Base-by-base conservation (phyloP, 495 filamentous ascomycete genomes). In the Articulospora tetracladia region DNA sequence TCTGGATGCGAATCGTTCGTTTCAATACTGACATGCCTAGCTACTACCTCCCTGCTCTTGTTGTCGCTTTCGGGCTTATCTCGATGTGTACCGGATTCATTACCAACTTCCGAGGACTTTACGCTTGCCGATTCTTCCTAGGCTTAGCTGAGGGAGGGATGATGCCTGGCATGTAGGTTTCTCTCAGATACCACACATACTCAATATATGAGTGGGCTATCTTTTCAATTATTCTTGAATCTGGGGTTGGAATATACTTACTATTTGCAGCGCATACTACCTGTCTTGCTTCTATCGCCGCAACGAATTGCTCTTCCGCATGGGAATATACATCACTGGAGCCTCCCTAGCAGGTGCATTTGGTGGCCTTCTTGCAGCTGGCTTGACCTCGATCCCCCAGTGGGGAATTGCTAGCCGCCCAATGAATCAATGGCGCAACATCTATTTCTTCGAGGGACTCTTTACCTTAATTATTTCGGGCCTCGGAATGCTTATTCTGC, bases 71-170 rank as follows among this genome's bases (percentile, higher is more conserved):
- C 13, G 82, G 91, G 3, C 13, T 58, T 91, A 81, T 87, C 17
- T 89, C 88, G 36, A 76, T 87, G 19, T 83, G 83, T 61, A 90
- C 94, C 72, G 93, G 92, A 1, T 72, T 96, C 3, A 86, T 91
- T 4, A 71, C 81, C 44, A 93, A 83, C 64, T 95, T 88, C 77
- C 74, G 77, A 61, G 91, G 93, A 25, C 75, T 97, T 34, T 79
- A 96, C 57, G 79, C 86, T 1, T 90, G 89, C 1, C 83, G 89
- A 12, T 96, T 95, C 78, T 90, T 96, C 68, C 76, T 97, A 15
- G 92, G 92, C 22, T 57, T 95, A 7, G 91, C 90, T 58, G 92
- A 97, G 73, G 84, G 88, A 0, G 92, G 88, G 70, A 91, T 92
- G 85, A 95, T 95, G 67, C 90, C 90, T 1, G 90, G 87, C 20